Evolutionary conservation across 305 asterid species (phyloP).

Genomic region (Caryopteris hybrid): DNA sequence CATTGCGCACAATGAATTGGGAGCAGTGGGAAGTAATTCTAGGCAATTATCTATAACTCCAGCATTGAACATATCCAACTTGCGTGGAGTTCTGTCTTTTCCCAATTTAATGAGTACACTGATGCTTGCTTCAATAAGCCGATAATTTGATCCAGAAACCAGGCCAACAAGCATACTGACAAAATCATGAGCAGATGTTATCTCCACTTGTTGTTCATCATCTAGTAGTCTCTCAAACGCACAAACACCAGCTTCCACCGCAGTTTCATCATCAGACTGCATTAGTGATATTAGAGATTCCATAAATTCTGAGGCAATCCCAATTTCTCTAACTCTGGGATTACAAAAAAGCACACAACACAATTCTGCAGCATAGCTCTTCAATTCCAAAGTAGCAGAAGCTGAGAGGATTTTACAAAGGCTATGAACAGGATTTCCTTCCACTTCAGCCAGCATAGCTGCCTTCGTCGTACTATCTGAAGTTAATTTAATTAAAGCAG

Average conservation of each 20-base stretch:
- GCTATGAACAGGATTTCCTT: conserved; percentile 63
- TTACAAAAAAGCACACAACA: conserved; percentile 58
- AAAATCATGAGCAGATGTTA: conserved; percentile 55
- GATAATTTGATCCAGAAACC: conserved; percentile 69
- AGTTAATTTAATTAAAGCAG: conserved; percentile 69
- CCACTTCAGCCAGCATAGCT: conserved; percentile 59
- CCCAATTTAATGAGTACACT: conserved; percentile 76
- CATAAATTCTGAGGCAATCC: conserved; percentile 53
- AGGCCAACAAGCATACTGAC: conserved; percentile 60
- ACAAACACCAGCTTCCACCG: conserved; percentile 70
- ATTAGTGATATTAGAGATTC: conserved; percentile 68
- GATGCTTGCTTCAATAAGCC: conserved; percentile 74
- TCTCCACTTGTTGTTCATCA: conserved; percentile 63
- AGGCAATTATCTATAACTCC: conserved; percentile 85
- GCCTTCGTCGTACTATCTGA: conserved; percentile 49
- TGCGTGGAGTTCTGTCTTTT: conserved; percentile 82
- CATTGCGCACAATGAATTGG: conserved; percentile 62
- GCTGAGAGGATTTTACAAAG: conserved; percentile 56
- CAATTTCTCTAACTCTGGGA: conserved; percentile 50
- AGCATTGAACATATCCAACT: conserved; percentile 82
- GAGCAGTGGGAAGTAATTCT: conserved; percentile 61
- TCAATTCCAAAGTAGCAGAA: conserved; percentile 51
- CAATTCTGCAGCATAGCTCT: conserved; percentile 68
- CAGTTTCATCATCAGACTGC: conserved; percentile 57
- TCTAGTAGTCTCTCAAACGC: conserved; percentile 83